Evolutionary conservation across 495 filamentous ascomycete genomes (phyloP), one percentile per base, ranked within the genome.

Genomic region (Astrothelium macrocarpum): DNA sequence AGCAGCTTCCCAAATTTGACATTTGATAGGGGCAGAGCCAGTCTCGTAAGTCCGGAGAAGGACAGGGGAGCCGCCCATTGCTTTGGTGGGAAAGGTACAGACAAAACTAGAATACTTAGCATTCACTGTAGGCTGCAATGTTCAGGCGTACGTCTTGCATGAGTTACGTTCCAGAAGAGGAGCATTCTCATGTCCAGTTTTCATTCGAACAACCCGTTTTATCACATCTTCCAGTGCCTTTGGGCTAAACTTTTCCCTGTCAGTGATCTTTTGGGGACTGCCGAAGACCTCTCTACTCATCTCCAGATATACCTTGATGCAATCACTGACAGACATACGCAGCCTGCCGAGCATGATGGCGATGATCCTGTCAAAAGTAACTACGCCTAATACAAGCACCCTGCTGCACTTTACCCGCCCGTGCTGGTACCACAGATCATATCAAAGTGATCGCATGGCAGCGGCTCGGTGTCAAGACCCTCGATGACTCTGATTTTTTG

Each of bases 331-430:
- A 23, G 59, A 29, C 63, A 68, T 65, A 18, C 65, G 32, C n/a
- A 68, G 64, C 32, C 58, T 45, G n/a, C 66, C 64, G 23, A 68
- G 66, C 66, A 68, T 65, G 36, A 68, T 63, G 23, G 66, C 66
- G 29, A 70, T 70, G 0, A 70, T 46, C 29, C 65, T 70, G 25
- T 25, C 10, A 26, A n/a, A n/a, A n/a, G n/a, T n/a, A n/a, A n/a
- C n/a, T n/a, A n/a, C n/a, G n/a, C n/a, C n/a, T n/a, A n/a, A n/a
- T n/a, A n/a, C n/a, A n/a, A n/a, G n/a, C n/a, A n/a, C n/a, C n/a
- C n/a, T n/a, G n/a, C n/a, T n/a, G n/a, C n/a, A n/a, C n/a, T n/a
- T n/a, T n/a, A n/a, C n/a, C n/a, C n/a, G n/a, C n/a, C n/a, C n/a
- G n/a, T n/a, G n/a, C n/a, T n/a, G n/a, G n/a, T n/a, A n/a, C n/a